Evolutionary conservation across 2,329 filamentous ascomycete species (phyloP).

Genomic region (Stachybotrys chlorohalonatus): DNA sequence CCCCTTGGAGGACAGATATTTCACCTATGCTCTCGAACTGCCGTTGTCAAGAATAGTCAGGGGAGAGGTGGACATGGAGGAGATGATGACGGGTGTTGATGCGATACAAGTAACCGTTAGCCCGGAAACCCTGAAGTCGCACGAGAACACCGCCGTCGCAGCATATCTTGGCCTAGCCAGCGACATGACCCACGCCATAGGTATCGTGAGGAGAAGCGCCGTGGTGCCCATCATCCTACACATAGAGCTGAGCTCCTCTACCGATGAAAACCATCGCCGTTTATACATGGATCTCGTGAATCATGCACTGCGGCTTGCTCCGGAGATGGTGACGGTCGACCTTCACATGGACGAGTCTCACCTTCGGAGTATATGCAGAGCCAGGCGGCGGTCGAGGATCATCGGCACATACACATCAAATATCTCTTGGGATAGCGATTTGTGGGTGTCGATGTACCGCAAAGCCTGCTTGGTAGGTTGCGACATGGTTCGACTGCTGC

Average conservation of each 20-base stretch:
- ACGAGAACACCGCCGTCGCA: conserved; percentile 7
- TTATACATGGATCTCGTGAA: conserved; percentile 47
- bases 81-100: conserved; percentile 57
- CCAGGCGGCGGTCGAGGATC: conserved; percentile 48
- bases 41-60: conserved; percentile 47
- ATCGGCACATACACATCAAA: conserved; percentile 46
- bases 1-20: conserved; percentile 49
- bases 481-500: conserved; percentile 52
- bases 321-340: conserved; percentile 56
- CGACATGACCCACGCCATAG: conserved; percentile 48
- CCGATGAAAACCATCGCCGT: conserved; percentile 10
- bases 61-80: conserved; percentile 49
- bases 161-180: conserved; percentile 25
- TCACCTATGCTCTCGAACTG: conserved; percentile 59
- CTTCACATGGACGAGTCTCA: conserved; percentile 43
- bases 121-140: conserved; percentile 7
- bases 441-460: conserved; percentile 48
- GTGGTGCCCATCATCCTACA: conserved; percentile 51
- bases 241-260: conserved; percentile 24
- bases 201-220: conserved; percentile 52
- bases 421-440: conserved; percentile 45
- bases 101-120: conserved; percentile 55
- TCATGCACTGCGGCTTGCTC: conserved; percentile 51
- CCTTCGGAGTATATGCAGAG: conserved; percentile 38
- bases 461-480: conserved; percentile 49